A percentile compares a stretch with the other conserved stretches of the same genome.
phyloP scores from a whole-genome alignment of 257 asterid genomes.

The Paraleonurus japonicus region DNA sequence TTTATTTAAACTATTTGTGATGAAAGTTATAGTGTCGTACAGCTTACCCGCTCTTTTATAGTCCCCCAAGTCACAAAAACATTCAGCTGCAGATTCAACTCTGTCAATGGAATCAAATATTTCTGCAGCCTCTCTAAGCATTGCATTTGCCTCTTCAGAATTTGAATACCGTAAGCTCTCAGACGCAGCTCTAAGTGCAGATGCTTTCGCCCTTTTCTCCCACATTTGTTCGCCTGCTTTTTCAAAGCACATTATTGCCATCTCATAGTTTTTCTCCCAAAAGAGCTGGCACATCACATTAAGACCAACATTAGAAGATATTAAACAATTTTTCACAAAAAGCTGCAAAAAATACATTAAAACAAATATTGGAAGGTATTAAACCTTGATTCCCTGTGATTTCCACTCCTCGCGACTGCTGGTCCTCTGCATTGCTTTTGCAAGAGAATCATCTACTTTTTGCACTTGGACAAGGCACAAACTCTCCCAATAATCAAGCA shows the following conservation, averaged over 20 bases:
- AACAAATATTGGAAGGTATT: background rate
- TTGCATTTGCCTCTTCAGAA: conserved; percentile 31
- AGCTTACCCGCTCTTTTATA: conserved; percentile 52
- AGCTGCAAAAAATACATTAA: background rate
- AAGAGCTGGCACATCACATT: conserved; percentile 44
- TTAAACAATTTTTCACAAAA: background rate
- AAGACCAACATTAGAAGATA: background rate
- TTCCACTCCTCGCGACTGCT: conserved; percentile 73
- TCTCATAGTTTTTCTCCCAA: conserved; percentile 62
- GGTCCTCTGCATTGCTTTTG: conserved; percentile 57
- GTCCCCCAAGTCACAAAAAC: conserved; percentile 60
- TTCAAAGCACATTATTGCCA: conserved; percentile 70
- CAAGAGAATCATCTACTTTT: conserved; percentile 50
- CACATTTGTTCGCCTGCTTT: conserved; percentile 56
- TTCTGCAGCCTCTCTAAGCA: conserved; percentile 69
- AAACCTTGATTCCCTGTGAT: conserved; percentile 59
- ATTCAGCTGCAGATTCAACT: conserved; percentile 58
- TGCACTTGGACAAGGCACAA: conserved; percentile 52
- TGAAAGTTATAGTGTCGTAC: background rate
- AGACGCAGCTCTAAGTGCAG: conserved; percentile 51
- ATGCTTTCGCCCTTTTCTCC: conserved; percentile 64
- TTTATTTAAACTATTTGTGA: no score
- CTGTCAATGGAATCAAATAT: conserved; percentile 53
- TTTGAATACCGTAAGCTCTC: conserved; percentile 38
- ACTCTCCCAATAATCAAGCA: conserved; percentile 61